phyloP scores from a whole-genome alignment of 2,329 filamentous ascomycete genomes.

The Xylaria arbuscula region DNA sequence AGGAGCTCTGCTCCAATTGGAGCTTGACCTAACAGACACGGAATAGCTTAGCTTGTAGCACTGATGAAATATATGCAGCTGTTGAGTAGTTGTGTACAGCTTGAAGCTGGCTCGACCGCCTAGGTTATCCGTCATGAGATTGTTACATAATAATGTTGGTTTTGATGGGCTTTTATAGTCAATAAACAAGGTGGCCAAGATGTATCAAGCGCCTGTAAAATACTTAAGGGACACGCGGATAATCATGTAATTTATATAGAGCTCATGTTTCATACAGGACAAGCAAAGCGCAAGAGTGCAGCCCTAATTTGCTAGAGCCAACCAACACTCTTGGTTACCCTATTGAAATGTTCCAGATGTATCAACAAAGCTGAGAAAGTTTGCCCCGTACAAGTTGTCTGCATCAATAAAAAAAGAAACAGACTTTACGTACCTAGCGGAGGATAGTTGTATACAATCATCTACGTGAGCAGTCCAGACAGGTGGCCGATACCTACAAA shows the following conservation, averaged over 20 bases:
- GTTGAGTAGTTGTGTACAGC: background rate
- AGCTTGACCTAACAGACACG: background rate
- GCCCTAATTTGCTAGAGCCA: background rate
- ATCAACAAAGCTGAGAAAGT: background rate
- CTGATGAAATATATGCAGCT: background rate
- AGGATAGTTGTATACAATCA: background rate
- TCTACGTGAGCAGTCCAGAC: background rate
- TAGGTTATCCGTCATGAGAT: constrained; percentile 21
- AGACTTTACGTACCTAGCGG: background rate
- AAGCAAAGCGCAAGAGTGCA: background rate
- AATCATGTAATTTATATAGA: background rate
- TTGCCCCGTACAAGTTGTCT: background rate
- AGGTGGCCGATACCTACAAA: background rate
- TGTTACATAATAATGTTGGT: background rate
- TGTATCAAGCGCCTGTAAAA: background rate
- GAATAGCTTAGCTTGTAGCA: background rate
- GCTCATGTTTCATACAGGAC: background rate
- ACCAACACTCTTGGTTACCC: background rate
- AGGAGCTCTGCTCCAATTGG: background rate
- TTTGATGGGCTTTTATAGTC: background rate
- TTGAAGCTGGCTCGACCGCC: background rate
- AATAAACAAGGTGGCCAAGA: background rate
- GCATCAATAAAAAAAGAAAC: background rate
- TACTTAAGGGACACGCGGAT: background rate
- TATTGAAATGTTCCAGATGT: background rate